phyloP scores from a whole-genome alignment of 75 land plant species.

The Azolla pinnata region DNA sequence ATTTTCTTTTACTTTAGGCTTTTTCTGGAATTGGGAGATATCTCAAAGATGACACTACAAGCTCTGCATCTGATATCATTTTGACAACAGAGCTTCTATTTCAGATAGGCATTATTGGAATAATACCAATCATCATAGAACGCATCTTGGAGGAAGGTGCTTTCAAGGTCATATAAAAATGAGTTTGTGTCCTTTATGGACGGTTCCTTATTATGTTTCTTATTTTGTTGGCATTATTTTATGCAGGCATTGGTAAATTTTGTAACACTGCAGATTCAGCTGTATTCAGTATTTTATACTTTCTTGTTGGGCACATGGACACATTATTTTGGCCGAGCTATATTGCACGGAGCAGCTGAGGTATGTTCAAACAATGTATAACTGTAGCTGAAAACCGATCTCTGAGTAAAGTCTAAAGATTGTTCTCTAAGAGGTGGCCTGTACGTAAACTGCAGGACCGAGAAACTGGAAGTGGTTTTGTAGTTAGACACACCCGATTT shows the following conservation, averaged over 20 bases:
- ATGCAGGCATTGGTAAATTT: constrained; percentile 66
- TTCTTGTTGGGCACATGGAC: constrained; percentile 84
- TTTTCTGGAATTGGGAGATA: constrained; percentile 70
- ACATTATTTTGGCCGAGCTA: constrained; percentile 79
- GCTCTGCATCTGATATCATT: constrained; percentile 69
- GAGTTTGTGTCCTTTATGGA: background rate
- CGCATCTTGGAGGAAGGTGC: constrained; percentile 74
- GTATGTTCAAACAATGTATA: constrained; percentile 2
- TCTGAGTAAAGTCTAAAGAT: background rate
- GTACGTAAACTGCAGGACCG: constrained; percentile 39
- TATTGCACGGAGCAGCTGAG: constrained; percentile 92
- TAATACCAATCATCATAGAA: constrained; percentile 91
- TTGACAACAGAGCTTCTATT: constrained; percentile 74
- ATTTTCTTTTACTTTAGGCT: constrained; percentile 38
- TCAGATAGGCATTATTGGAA: constrained; percentile 88
- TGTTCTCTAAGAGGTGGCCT: too few relatives aligned
- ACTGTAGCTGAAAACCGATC: too few relatives aligned
- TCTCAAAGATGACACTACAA: constrained; percentile 30
- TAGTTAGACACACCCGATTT: constrained; percentile 74
- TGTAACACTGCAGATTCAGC: constrained; percentile 77
- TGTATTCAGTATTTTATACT: constrained; percentile 77
- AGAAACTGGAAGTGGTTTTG: constrained; percentile 93
- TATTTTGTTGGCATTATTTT: too few relatives aligned
- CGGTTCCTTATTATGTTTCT: background rate
- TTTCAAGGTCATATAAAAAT: constrained; percentile 35